Base-by-base conservation (phyloP, 306 rosid species). In the Cajanus cajan region DNA sequence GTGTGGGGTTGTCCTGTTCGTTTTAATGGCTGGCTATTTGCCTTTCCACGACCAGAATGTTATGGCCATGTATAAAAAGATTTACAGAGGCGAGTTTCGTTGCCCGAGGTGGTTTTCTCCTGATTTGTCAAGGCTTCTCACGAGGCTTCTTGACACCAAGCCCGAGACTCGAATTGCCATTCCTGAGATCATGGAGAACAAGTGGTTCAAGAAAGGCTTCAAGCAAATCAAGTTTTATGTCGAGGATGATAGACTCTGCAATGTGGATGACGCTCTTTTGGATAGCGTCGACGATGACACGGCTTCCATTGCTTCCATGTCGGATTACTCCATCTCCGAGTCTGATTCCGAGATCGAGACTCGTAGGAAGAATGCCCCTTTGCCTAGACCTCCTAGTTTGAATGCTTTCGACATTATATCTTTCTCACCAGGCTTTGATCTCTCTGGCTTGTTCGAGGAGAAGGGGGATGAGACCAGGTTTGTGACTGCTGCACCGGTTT, bases 21-120 rank as follows among this genome's bases (percentile, higher is more conserved):
- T 94, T 39, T 79, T 94, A 36, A 94, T 94, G 97, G 98, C 98
- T 0, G 98, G 98, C 1, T 87, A 94, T 76, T 82, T 94, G 33
- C 98, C 98, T 7, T 94, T 94, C 40, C 97, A 94, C 25, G 98
- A 94, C 40, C 96, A 92, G 39, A 94, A 94, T 78, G 83, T 94
- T 0, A 92, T 94, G 98, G 88, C 94, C 0, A 94, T 94, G 96
- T 92, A 92, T 28, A 94, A 90, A 90, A 94, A 92, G 78, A 94
- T 94, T 57, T 94, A 94, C 45, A 90, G 73, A 48, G 98, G 98
- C 3, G 96, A 92, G 14, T 94, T 94, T 28, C 82, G 91, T 34
- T 90, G 98, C 61, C 98, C 98, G 0, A 78, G 94, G 64, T 94
- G 98, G 98, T 94, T 94, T 52, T 86, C 96, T 4, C 88, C 93